Percentiles rank a stretch among this genome's conserved stretches.
Conservation (phyloP, 805 yeast species). For the Zygoascus ofunaensis region DNA sequence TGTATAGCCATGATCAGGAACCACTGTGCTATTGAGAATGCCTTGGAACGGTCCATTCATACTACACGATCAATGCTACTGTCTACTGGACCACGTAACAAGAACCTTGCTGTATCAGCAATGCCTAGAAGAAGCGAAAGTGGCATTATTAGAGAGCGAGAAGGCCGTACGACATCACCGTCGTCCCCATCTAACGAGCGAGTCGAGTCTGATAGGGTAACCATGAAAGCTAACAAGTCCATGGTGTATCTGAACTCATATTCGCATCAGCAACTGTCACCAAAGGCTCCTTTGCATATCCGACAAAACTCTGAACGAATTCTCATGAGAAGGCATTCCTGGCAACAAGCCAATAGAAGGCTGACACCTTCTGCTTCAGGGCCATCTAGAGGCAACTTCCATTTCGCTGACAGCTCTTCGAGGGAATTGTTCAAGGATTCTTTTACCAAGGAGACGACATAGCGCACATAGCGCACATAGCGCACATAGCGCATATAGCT, state of each 20-base stretch:
- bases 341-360: background rate
- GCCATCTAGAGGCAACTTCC: background rate
- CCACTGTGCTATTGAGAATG: slow-evolving; percentile 84
- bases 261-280: background rate
- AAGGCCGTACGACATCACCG: background rate
- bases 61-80: slow-evolving; percentile 35
- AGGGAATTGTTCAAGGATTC: no score
- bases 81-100: slow-evolving; percentile 4
- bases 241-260: background rate
- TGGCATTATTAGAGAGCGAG: background rate
- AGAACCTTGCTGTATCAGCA: background rate
- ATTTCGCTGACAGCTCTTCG: background rate
- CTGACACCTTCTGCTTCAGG: background rate
- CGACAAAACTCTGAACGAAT: slow-evolving; percentile 12
- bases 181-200: background rate
- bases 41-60: slow-evolving; percentile 73
- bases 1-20: slow-evolving; percentile 75
- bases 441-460: background rate
- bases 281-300: background rate
- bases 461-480: no score
- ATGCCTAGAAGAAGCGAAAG: background rate
- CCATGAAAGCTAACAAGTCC: background rate
- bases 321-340: background rate
- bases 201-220: background rate
- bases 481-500: no score